These are phyloP conservation scores for Lophiotrema nucula DNA, from an alignment of 495 filamentous ascomycete species.

Conservation along the genomic window DNA sequence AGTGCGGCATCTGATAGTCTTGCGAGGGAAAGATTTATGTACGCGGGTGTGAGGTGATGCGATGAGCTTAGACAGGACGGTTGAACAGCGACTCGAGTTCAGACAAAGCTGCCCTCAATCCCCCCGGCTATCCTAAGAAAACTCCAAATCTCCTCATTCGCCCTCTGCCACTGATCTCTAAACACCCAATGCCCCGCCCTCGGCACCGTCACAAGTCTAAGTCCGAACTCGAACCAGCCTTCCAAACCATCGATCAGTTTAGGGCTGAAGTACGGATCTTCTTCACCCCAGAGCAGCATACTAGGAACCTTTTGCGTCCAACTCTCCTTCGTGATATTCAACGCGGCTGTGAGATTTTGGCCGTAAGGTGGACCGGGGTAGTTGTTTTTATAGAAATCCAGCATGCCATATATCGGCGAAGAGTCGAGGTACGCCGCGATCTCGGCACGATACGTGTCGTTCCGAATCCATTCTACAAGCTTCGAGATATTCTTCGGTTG, in stretches of 20 bases:
- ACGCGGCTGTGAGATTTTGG: background rate
- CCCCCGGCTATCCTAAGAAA: background rate
- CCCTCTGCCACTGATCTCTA: constrained; percentile 5
- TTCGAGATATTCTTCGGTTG: constrained; percentile 6
- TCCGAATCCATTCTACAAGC: constrained; percentile 3
- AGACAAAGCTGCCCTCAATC: too few relatives aligned
- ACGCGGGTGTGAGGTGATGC: too few relatives aligned
- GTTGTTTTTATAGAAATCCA: constrained; percentile 9
- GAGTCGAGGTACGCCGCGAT: constrained; percentile 1
- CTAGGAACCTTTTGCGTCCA: constrained; percentile 7
- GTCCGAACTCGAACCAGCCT: constrained; percentile 9
- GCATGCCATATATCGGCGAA: constrained; percentile 11
- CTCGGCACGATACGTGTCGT: constrained; percentile 6
- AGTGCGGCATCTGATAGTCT: too few relatives aligned
- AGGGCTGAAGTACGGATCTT: constrained; percentile 10
- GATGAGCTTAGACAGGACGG: too few relatives aligned
- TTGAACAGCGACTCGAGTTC: too few relatives aligned
- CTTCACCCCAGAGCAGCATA: constrained; percentile 5
- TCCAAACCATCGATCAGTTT: constrained; percentile 3
- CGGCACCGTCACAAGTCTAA: constrained; percentile 9
- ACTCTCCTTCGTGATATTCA: background rate
- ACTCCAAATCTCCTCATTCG: constrained; percentile 7
- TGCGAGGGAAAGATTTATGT: too few relatives aligned
- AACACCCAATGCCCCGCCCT: constrained; percentile 9
- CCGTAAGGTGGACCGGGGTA: constrained; percentile 14